Evolutionary conservation across 2,329 filamentous ascomycete genomes (phyloP).

Genomic region (Chrysoporthe austroafricana): DNA sequence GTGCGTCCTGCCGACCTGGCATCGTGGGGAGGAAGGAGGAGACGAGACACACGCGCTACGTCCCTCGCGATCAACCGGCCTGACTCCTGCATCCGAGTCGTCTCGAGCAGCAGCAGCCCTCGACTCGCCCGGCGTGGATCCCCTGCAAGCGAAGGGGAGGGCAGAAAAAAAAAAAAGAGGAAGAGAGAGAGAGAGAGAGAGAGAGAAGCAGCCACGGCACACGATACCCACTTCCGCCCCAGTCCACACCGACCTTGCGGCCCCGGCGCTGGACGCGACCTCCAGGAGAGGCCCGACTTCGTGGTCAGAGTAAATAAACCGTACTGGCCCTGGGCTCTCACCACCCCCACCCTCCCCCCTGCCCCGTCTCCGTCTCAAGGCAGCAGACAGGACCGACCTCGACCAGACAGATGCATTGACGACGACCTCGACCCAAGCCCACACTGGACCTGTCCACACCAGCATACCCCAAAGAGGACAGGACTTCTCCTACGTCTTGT

Average conservation of each 20-base stretch:
- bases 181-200: neutral
- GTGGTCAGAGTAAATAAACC: constrained; percentile 9
- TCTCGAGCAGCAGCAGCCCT: constrained; percentile 19
- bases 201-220: constrained; percentile 14
- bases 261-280: constrained; percentile 25
- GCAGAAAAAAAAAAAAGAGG: neutral
- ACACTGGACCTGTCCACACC: neutral
- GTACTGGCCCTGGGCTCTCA: constrained; percentile 9
- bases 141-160: constrained; percentile 20
- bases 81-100: neutral
- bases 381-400: constrained; percentile 12
- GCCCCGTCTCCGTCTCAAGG: constrained; percentile 7
- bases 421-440: constrained; percentile 9
- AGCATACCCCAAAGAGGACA: constrained; percentile 2
- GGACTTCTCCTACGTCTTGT: neutral
- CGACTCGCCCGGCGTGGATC: constrained; percentile 21
- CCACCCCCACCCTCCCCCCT: constrained; percentile 5
- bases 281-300: constrained; percentile 23
- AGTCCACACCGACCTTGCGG: constrained; percentile 28
- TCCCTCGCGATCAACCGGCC: neutral
- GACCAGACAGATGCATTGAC: constrained; percentile 13
- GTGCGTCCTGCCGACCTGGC: neutral
- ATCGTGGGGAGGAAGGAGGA: neutral
- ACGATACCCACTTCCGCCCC: constrained; percentile 18
- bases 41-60: neutral